Base-by-base conservation (phyloP, 2,329 filamentous ascomycete genomes). In the Onygenales sp. region DNA sequence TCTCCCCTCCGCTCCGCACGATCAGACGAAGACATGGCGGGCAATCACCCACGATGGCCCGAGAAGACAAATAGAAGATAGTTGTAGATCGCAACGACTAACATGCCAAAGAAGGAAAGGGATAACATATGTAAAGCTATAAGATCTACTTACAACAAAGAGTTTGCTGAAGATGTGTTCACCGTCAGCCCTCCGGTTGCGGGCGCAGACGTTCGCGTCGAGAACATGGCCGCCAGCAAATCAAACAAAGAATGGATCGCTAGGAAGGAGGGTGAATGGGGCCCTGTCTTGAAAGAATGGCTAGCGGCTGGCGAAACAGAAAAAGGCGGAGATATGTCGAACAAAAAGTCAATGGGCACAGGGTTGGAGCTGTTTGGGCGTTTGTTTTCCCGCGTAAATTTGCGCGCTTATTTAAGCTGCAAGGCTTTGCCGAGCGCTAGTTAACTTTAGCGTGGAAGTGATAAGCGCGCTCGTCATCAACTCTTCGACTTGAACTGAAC, bases 81-180 rank as follows among this genome's bases (percentile, higher is more conserved):
- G 7, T 6, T 27, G 33, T n/a, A 3, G 14, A 39, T 14, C 10
- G 7, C 35, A 1, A 27, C 14, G 39, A 35, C 35, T 3, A 52
- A 27, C 13, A 45, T 39, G 41, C 6, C 27, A 21, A 45, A 31
- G 21, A 11, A 5, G 17, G n/a, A 27, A n/a, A 27, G 33, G 45
- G 11, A 7, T 21, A 42, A 9, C 8, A 46, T 31, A 17, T 7
- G 10, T n/a, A 10, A 11, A 44, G 13, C 13, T 39, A 21, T 44
- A 6, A 21, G 13, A 6, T 42, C 6, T 27, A 57, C 58, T 58
- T 55, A 60, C 58, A 60, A 59, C 33, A 60, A 49, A 27, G 56
- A 54, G 42, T 58, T 60, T 9, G 58, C 55, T 14, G 54, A 53
- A 2, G 57, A 51, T 5, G 58, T 60, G 50, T 60, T 60, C 35